Base-by-base conservation (phyloP, 2,329 filamentous ascomycete genomes). In the Penicillium sumatraense region DNA sequence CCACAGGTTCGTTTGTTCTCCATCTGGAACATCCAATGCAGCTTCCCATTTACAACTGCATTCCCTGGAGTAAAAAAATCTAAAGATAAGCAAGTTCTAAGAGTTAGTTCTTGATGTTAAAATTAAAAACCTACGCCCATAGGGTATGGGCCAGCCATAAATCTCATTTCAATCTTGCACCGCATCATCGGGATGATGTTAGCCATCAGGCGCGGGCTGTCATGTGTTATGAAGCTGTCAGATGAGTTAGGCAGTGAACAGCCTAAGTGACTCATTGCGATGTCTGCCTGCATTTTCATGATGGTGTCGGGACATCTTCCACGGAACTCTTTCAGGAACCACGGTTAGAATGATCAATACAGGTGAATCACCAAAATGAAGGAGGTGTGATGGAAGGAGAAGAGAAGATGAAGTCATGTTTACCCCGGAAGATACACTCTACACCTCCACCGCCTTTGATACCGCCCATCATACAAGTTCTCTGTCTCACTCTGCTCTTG, bases 171-270 rank as follows among this genome's bases (percentile, higher is more conserved):
- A 27, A 10, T 9, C 11, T 14, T 44, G 5, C 16, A 23, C 42
- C 35, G n/a, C 27, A 26, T 29, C 35, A 48, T 47, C 38, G 21
- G 16, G 42, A 52, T 62, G 55, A 59, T 55, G 56, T 26, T 26
- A n/a, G 26, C 29, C 42, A 60, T 62, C 60, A 62, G 58, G 60
- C 53, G 60, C 53, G 60, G 55, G 20, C 51, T 49, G 60, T 62
- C 60, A 62, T 62, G 60, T 62, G 60, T 60, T 33, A 49, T 26
- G 31, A 26, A 36, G 5, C 44, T 5, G 55, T 62, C 60, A 62
- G 53, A 38, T 62, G 60, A 54, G 51, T 47, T 33, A 20, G 47
- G 42, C 26, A 49, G 48, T 51, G 54, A 45, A 52, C 51, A 16
- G 44, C 42, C 52, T 48, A 13, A 35, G 47, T 58, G 57, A 62